A percentile compares a stretch with the other conserved stretches of the same genome.
phyloP scores from a whole-genome alignment of 192 early-diverging fungal species.

The Backusella parvicylindrica region DNA sequence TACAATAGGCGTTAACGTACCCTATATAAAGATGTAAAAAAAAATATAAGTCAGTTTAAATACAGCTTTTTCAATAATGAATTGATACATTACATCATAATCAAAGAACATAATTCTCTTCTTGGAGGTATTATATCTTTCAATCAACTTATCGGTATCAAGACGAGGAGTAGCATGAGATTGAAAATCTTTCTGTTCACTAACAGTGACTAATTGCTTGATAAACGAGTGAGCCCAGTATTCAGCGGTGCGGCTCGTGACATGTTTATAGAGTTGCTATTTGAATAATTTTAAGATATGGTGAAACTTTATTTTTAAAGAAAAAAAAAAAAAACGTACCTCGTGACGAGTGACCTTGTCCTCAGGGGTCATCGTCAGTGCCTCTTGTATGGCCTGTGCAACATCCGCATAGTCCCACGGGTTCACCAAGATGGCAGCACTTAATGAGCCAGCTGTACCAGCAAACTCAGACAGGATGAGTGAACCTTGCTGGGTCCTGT shows the following conservation, averaged over 20 bases:
- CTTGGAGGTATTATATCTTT: conserved; percentile 54
- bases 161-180: conserved; percentile 43
- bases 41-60: not conserved
- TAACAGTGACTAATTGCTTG: conserved; percentile 62
- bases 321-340: conserved; percentile 33
- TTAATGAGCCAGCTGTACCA: conserved; percentile 85
- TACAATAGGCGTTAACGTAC: conserved; percentile 93
- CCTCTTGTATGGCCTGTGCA: conserved; percentile 73
- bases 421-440: conserved; percentile 82
- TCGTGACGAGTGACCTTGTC: conserved; percentile 62
- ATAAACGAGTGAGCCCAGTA: conserved; percentile 89
- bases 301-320: not conserved
- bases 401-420: conserved; percentile 87
- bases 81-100: conserved; percentile 71
- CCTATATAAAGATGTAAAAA: conserved; percentile 52
- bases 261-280: conserved; percentile 69
- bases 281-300: not conserved
- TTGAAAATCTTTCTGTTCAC: conserved; percentile 40
- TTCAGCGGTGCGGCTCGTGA: conserved; percentile 79
- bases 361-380: conserved; percentile 60
- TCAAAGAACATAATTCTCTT: conserved; percentile 91
- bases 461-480: conserved; percentile 97
- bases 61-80: not conserved
- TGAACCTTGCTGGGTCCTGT: conserved; percentile 66
- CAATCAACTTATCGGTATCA: conserved; percentile 51